These are phyloP conservation scores for Penicillium herquei DNA, from an alignment of 495 filamentous ascomycete species.

Conservation along the genomic window DNA sequence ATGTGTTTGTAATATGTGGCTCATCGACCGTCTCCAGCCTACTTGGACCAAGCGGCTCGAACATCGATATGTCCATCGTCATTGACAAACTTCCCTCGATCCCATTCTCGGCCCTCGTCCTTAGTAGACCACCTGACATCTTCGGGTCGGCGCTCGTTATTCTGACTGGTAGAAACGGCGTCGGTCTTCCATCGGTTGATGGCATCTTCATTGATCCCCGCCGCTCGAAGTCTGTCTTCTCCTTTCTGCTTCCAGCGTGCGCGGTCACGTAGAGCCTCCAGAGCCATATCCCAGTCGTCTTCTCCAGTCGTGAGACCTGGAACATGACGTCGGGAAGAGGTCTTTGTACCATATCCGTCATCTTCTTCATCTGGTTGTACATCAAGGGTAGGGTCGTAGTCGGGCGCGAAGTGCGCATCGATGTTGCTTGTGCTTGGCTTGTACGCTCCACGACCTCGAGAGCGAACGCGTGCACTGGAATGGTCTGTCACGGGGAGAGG, in stretches of 20 bases:
- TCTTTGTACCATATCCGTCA: conserved; percentile 25
- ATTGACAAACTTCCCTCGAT: conserved; percentile 76
- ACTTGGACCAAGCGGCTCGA: conserved; percentile 41
- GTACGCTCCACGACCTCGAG: conserved; percentile 76
- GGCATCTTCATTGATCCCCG: conserved; percentile 76
- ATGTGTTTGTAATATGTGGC: not conserved
- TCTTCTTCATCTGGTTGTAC: conserved; percentile 56
- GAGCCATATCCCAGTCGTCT: conserved; percentile 80
- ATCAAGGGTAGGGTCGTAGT: conserved; percentile 77
- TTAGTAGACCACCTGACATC: conserved; percentile 77
- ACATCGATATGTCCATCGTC: conserved; percentile 58
- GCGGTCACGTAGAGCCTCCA: conserved; percentile 79
- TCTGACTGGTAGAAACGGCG: conserved; percentile 25
- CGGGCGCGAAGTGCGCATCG: conserved; percentile 71
- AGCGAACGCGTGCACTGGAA: conserved; percentile 39
- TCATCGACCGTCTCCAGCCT: not conserved
- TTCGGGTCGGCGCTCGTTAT: conserved; percentile 52
- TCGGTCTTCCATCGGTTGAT: conserved; percentile 77
- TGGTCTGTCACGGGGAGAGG: conserved; percentile 61
- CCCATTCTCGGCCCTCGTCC: conserved; percentile 87
- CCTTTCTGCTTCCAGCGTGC: conserved; percentile 77
- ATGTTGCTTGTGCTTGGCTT: conserved; percentile 60
- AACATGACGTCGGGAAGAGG: conserved; percentile 34
- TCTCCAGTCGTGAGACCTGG: conserved; percentile 43
- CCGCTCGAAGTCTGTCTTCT: conserved; percentile 72